phyloP scores from a whole-genome alignment of 768 basidiomycete species.

The Phanerochaete carnosa region DNA sequence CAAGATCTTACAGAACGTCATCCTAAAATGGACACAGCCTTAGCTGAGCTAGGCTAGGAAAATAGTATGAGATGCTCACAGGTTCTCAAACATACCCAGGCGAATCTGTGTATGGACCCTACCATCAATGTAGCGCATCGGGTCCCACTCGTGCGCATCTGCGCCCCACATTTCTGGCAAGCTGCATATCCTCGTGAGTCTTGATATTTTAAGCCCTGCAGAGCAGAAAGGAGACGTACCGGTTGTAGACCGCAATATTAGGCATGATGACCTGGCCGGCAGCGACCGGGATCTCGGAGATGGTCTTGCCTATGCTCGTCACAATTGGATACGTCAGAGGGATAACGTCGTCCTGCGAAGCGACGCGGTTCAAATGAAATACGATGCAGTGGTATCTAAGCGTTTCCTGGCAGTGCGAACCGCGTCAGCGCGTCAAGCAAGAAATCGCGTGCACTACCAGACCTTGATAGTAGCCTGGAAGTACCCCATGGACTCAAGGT shows the following conservation, averaged over 20 bases:
- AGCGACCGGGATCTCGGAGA: slow-evolving; percentile 25
- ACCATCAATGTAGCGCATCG: slow-evolving; percentile 22
- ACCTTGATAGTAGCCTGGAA: slow-evolving; percentile 33
- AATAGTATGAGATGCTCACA: background rate
- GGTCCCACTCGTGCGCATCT: slow-evolving; percentile 28
- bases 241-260: slow-evolving; percentile 30
- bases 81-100: slow-evolving; percentile 7
- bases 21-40: background rate
- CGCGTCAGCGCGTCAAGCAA: background rate
- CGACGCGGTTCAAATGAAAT: slow-evolving; percentile 23
- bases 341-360: slow-evolving; percentile 29
- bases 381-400: slow-evolving; percentile 32
- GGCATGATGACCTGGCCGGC: slow-evolving; percentile 23
- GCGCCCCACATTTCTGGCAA: slow-evolving; percentile 28
- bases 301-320: slow-evolving; percentile 21
- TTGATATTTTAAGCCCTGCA: background rate
- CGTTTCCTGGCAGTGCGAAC: slow-evolving; percentile 15
- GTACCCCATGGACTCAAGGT: slow-evolving; percentile 32
- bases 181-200: slow-evolving; percentile 3
- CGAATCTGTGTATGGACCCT: slow-evolving; percentile 1
- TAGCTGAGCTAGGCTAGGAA: background rate
- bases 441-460: background rate
- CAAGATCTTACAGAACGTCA: slow-evolving; percentile 5
- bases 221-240: slow-evolving; percentile 19
- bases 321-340: slow-evolving; percentile 31